Conservation (phyloP, 176 grass and related monocot genomes). For the Chloris gayana region DNA sequence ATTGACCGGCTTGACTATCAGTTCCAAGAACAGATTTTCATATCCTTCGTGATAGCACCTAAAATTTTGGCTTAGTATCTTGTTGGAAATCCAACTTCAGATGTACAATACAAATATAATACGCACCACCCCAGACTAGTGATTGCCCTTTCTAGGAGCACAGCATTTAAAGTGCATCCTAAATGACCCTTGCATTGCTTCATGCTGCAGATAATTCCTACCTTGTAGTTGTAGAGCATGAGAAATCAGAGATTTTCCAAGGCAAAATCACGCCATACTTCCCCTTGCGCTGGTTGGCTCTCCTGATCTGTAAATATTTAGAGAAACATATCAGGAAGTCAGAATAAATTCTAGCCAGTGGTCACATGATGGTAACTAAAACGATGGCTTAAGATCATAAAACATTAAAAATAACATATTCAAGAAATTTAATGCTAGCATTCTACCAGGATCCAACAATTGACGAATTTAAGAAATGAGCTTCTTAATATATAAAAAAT, state of each 20-base stretch:
- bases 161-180: neutral
- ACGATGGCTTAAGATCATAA: neutral
- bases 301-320: constrained; percentile 62
- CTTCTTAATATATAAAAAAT: neutral
- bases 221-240: constrained; percentile 43
- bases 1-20: constrained; percentile 7
- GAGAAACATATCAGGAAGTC: constrained; percentile 6
- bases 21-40: constrained; percentile 1
- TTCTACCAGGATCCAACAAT: constrained; percentile 5
- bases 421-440: constrained; percentile 1
- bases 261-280: constrained; percentile 79
- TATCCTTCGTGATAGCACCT: neutral
- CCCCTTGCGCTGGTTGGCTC: constrained; percentile 69
- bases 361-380: neutral
- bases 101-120: constrained; percentile 17
- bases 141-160: neutral
- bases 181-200: neutral
- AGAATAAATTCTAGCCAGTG: neutral
- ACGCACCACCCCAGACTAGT: neutral
- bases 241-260: constrained; percentile 79
- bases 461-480: neutral
- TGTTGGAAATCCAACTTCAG: constrained; percentile 1
- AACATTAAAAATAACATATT: neutral
- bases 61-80: neutral
- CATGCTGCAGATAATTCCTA: constrained; percentile 13